Evolutionary conservation across 176 grass and related monocot genomes (phyloP).

Genomic region (Triticum dicoccoides): DNA sequence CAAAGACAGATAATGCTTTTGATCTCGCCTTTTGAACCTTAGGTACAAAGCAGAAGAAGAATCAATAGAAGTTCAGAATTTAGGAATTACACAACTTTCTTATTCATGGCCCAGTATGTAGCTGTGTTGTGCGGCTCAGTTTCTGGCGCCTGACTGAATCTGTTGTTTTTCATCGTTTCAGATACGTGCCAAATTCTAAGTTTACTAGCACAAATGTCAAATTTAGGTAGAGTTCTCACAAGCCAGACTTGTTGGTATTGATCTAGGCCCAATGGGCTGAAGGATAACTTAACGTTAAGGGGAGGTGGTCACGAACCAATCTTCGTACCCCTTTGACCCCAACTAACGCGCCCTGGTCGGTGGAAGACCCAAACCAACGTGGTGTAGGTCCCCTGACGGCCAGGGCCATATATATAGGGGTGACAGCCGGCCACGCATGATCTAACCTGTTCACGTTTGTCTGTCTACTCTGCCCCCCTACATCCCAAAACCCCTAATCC

Average conservation of each 20-base stretch:
- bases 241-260: background rate
- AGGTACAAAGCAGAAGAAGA: conserved; percentile 5
- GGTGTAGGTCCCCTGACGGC: too few species aligned
- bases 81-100: background rate
- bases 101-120: background rate
- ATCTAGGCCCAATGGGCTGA: too few species aligned
- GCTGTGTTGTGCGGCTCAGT: background rate
- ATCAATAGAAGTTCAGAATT: background rate
- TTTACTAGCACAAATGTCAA: background rate
- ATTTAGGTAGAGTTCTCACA: background rate
- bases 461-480: too few species aligned
- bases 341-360: too few species aligned
- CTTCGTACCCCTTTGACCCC: too few species aligned
- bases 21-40: conserved; percentile 73
- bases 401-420: too few species aligned
- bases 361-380: too few species aligned
- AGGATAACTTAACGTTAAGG: too few species aligned
- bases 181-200: background rate
- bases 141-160: background rate
- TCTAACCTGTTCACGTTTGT: too few species aligned
- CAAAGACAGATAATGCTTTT: conserved; percentile 78
- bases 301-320: too few species aligned
- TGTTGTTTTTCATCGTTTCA: background rate
- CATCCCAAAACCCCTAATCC: too few species aligned
- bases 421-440: too few species aligned